Conservation (phyloP, 1,284 basidiomycete species). For the Pascua guehoae region DNA sequence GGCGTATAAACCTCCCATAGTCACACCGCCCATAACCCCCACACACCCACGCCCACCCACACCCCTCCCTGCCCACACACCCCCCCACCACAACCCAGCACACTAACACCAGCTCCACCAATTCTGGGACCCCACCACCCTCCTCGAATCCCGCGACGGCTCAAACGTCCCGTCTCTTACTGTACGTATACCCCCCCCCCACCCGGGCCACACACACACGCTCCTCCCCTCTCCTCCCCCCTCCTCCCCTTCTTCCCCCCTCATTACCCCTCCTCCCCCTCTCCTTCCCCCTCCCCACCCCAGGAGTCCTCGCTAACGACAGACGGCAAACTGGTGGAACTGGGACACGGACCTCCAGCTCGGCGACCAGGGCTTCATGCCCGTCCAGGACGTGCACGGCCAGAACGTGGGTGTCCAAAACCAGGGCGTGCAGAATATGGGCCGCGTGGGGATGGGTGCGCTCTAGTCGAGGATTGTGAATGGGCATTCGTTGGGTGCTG, state of each 20-base stretch:
- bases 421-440: too few relatives aligned
- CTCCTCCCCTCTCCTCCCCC: neutral
- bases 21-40: too few relatives aligned
- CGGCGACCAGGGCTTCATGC: too few relatives aligned
- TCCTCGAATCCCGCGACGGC: constrained; percentile 13
- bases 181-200: neutral
- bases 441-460: too few relatives aligned
- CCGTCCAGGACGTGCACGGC: too few relatives aligned
- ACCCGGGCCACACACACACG: neutral
- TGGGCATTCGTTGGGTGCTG: neutral
- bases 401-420: too few relatives aligned
- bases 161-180: neutral
- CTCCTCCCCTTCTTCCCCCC: neutral
- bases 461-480: neutral
- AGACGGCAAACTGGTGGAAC: constrained; percentile 10
- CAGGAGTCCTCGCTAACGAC: neutral
- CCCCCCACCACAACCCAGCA: constrained; percentile 1
- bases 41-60: too few relatives aligned
- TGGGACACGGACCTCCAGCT: neutral
- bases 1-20: too few relatives aligned
- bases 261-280: neutral
- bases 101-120: constrained; percentile 24
- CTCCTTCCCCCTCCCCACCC: neutral
- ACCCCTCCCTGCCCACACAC: too few relatives aligned
- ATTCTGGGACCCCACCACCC: constrained; percentile 33